These are phyloP conservation scores for Blastobotrys persicus DNA, from an alignment of 1,139 yeast genomes.

Conservation along the genomic window DNA sequence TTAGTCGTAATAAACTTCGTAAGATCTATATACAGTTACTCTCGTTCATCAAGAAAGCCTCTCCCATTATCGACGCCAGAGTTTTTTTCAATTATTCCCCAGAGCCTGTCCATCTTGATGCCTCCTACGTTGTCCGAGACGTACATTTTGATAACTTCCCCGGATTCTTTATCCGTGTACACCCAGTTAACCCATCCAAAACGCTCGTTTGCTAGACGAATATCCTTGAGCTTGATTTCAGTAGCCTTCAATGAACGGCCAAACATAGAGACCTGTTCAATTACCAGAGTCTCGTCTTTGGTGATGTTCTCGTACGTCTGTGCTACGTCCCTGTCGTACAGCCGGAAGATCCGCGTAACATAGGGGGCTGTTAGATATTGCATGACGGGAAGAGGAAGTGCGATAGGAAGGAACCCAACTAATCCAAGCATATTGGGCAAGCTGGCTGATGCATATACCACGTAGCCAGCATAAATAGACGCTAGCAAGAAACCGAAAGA, in stretches of 20 bases:
- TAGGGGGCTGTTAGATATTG: conserved; percentile 62
- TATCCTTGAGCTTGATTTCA: conserved; percentile 49
- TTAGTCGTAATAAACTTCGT: not conserved
- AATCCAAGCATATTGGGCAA: conserved; percentile 44
- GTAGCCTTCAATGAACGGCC: conserved; percentile 69
- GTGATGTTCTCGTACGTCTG: conserved; percentile 53
- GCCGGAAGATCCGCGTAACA: conserved; percentile 67
- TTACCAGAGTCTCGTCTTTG: conserved; percentile 30
- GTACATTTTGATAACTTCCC: conserved; percentile 46
- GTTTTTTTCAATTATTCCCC: conserved; percentile 74
- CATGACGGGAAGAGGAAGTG: conserved; percentile 53
- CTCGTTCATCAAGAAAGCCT: conserved; percentile 30
- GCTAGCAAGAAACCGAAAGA: conserved; percentile 35
- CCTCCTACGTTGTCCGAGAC: conserved; percentile 78
- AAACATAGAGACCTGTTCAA: conserved; percentile 47
- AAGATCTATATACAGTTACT: conserved; percentile 10
- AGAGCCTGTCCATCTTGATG: conserved; percentile 73
- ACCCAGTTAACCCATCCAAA: conserved; percentile 66
- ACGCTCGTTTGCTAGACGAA: conserved; percentile 43
- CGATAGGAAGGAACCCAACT: conserved; percentile 54
- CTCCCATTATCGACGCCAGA: conserved; percentile 69
- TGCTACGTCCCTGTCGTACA: conserved; percentile 57
- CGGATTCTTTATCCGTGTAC: conserved; percentile 31
- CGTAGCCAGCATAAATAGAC: conserved; percentile 35
- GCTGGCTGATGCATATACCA: conserved; percentile 29